Conservation (phyloP, 2,329 filamentous ascomycete genomes). For the Penicillium paneum region DNA sequence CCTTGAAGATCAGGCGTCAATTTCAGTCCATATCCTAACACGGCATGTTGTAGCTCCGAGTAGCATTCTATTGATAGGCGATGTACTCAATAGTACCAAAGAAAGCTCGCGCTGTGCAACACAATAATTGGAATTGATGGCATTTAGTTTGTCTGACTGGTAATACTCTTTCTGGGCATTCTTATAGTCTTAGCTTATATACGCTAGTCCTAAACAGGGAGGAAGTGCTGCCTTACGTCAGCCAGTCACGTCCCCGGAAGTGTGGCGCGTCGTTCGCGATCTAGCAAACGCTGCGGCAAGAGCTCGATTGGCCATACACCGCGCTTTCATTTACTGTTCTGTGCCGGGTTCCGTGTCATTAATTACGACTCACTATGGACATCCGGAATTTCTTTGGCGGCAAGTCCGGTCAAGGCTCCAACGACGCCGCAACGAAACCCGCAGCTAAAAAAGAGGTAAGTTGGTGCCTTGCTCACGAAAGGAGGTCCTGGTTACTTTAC, state of each 20-base stretch:
- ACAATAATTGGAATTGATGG: neutral
- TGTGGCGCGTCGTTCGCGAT: conserved; percentile 14
- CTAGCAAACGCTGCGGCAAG: neutral
- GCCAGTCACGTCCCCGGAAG: conserved; percentile 25
- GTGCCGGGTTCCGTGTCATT: neutral
- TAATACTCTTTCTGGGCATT: neutral
- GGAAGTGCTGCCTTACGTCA: conserved; percentile 9
- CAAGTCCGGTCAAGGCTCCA: conserved; percentile 60
- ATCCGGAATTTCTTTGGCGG: conserved; percentile 88
- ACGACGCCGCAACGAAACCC: conserved; percentile 42
- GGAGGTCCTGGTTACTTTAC: neutral
- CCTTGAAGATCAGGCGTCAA: neutral
- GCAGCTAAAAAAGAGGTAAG: conserved; percentile 43
- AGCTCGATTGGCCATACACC: neutral
- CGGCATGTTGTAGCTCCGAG: neutral
- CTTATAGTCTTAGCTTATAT: neutral
- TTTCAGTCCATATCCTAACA: neutral
- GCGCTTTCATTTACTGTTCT: neutral
- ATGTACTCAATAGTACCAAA: neutral
- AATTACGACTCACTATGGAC: conserved; percentile 61
- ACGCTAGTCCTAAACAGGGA: conserved; percentile 19
- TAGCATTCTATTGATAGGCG: neutral
- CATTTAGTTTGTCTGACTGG: neutral
- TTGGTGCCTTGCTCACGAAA: conserved; percentile 15
- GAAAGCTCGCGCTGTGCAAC: rapidly evolving